A percentile compares a stretch with the other conserved stretches of the same genome.
Evolutionary conservation across 2,329 filamentous ascomycete species (phyloP).

Genomic region (Claviceps maximensis): DNA sequence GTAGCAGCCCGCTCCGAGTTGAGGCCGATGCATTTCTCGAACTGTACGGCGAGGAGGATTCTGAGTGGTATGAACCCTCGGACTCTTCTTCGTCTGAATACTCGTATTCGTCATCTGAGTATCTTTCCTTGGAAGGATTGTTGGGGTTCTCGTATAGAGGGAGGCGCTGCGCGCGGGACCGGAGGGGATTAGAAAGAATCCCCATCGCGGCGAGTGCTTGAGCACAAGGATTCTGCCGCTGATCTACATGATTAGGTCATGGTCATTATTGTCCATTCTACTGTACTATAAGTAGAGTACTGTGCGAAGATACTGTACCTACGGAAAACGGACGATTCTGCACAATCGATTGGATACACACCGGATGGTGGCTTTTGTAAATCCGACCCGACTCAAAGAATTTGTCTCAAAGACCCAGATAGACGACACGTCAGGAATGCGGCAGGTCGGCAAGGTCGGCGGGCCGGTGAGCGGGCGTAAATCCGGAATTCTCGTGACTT

Average conservation of each 20-base stretch:
- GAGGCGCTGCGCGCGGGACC: conserved; percentile 33
- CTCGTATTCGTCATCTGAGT: conserved; percentile 36
- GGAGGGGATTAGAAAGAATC: conserved; percentile 32
- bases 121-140: conserved; percentile 34
- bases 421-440: conserved; percentile 2
- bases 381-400: not conserved
- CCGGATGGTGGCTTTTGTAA: not conserved
- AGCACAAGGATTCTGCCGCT: not conserved
- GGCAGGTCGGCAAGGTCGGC: not conserved
- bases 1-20: conserved; percentile 28
- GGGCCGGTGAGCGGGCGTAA: not conserved
- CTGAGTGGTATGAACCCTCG: conserved; percentile 19
- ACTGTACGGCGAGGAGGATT: conserved; percentile 32
- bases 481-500: not conserved
- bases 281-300: no score
- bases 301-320: not conserved
- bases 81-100: conserved; percentile 34
- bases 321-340: no score
- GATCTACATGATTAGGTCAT: not conserved
- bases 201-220: conserved; percentile 28
- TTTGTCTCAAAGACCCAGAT: not conserved
- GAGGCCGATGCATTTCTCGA: conserved; percentile 41
- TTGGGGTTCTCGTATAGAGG: conserved; percentile 37
- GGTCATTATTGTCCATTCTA: no score
- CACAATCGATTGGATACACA: not conserved